Evolutionary conservation across 768 basidiomycete species (phyloP).

Genomic region (Mycena alexandri): DNA sequence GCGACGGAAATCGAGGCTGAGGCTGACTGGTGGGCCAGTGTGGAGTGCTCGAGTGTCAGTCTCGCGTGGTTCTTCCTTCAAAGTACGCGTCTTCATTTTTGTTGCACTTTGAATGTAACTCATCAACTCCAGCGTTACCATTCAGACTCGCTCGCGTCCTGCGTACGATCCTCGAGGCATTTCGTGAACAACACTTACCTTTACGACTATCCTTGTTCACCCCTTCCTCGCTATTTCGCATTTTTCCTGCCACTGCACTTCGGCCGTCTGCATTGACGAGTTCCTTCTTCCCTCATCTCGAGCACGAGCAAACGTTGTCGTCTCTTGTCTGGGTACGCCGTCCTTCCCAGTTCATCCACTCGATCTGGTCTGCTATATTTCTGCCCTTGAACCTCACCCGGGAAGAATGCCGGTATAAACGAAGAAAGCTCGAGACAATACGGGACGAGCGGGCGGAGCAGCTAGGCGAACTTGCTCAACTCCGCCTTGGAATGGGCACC

Average conservation of each 20-base stretch:
- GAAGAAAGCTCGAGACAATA: constrained; percentile 68
- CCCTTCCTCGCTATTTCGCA: constrained; percentile 59
- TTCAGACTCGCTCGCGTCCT: constrained; percentile 53
- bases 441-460: constrained; percentile 77
- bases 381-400: constrained; percentile 72
- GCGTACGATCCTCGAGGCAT: constrained; percentile 54
- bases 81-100: constrained; percentile 62
- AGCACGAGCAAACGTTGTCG: constrained; percentile 44
- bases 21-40: constrained; percentile 86
- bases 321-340: constrained; percentile 31
- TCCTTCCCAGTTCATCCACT: constrained; percentile 39
- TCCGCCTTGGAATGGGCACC: constrained; percentile 60
- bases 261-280: constrained; percentile 66
- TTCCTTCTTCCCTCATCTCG: constrained; percentile 77
- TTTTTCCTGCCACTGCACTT: constrained; percentile 61
- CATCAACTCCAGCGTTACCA: constrained; percentile 58
- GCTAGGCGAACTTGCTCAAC: constrained; percentile 71
- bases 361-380: constrained; percentile 39
- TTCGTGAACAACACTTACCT: constrained; percentile 60
- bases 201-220: constrained; percentile 60
- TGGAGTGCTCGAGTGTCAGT: constrained; percentile 69
- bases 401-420: constrained; percentile 77
- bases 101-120: constrained; percentile 16
- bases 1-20: constrained; percentile 81
- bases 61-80: constrained; percentile 80